Base-by-base conservation (phyloP, 1,139 yeast genomes). In the Lodderomyces beijingensis region DNA sequence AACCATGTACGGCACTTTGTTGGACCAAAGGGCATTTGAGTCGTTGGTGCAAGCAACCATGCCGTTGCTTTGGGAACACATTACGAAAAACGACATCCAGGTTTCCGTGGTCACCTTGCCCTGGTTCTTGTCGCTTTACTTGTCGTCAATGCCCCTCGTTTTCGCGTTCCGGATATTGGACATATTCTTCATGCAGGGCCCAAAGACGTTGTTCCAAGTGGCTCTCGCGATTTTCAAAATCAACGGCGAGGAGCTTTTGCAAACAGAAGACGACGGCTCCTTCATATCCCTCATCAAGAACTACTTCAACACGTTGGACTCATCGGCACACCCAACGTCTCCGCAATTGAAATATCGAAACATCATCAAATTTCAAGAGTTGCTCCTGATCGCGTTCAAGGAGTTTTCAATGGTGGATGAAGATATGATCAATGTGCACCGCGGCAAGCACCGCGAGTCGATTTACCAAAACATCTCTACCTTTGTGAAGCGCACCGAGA, bases 1-100 rank as follows among this genome's bases (percentile, higher is more conserved):
- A 49, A 91, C 97, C 2, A 93, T 93, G 99, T 91, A 89, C 50
- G 99, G 99, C 16, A 91, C 96, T 0, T 63, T 93, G 24, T 63
- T 93, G 25, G 99, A 93, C 53, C 99, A 93, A 58, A 77, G 79
- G 45, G 98, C 93, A 1, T 85, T 91, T 53, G 98, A 93, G 55
- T 77, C 88, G 1, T 68, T 93, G 39, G 95, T 91, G 0, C 87
- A 83, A 50, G 84, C 82, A 38, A 87, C 93, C 1, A 78, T 93
- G 83, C 98, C 98, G 1, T 54, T 85, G 26, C 57, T 93, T 32
- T 85, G 95, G 84, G 85, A 76, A 4, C 96, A 91, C 56, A 77
- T 93, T 33, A 67, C 68, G 6, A 73, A 71, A 37, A 61, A 81
- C 43, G 97, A 93, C 50, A 89, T 93, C 31, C 98, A 93, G 49